phyloP scores from a whole-genome alignment of 192 early-diverging fungal species.

The Coemansia nantahalensis region DNA sequence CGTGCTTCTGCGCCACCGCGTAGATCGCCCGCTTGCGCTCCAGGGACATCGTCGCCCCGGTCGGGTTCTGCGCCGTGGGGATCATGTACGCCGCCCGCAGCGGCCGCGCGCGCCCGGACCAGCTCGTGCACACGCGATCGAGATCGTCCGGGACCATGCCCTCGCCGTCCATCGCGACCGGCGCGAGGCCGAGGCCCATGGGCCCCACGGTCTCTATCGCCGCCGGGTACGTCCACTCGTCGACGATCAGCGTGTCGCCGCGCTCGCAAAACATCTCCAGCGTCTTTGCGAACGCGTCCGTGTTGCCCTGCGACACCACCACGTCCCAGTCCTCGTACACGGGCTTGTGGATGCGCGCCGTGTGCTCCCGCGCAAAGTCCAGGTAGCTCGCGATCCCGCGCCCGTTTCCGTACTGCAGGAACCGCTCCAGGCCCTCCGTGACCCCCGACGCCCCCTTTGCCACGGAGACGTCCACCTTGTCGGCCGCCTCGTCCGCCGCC shows the following conservation, averaged over 20 bases:
- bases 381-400: conserved; percentile 53
- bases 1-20: conserved; percentile 66
- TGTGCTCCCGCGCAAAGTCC: conserved; percentile 49
- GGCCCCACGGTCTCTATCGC: conserved; percentile 55
- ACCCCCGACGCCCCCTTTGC: neutral
- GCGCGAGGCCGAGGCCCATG: conserved; percentile 50
- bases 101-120: conserved; percentile 30
- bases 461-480: conserved; percentile 14
- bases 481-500: conserved; percentile 54
- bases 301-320: conserved; percentile 61
- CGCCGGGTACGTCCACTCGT: conserved; percentile 65
- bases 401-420: conserved; percentile 65
- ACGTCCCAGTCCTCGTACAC: conserved; percentile 66
- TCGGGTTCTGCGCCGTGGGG: conserved; percentile 88
- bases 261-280: conserved; percentile 55
- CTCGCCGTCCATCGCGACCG: conserved; percentile 58
- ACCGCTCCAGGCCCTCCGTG: conserved; percentile 45
- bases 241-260: conserved; percentile 62
- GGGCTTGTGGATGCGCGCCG: conserved; percentile 51
- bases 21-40: conserved; percentile 80
- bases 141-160: conserved; percentile 65
- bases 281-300: conserved; percentile 61
- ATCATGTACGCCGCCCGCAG: conserved; percentile 69
- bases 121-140: conserved; percentile 39
- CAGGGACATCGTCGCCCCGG: conserved; percentile 74